phyloP scores from a whole-genome alignment of 306 rosid genomes.

The Cucumis melo region DNA sequence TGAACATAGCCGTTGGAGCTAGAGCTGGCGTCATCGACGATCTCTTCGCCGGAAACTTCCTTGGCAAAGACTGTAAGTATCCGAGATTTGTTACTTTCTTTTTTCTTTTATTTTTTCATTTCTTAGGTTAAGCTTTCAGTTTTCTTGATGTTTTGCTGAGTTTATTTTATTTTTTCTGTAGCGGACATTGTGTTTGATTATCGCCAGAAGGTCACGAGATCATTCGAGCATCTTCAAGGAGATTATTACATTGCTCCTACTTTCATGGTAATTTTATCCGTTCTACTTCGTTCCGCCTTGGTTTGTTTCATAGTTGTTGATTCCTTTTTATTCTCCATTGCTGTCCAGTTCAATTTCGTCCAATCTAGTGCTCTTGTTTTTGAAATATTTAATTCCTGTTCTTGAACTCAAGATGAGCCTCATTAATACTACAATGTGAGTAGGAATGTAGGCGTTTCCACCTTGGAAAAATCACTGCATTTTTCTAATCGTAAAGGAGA shows the following conservation, averaged over 20 bases:
- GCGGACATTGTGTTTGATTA: conserved; percentile 95
- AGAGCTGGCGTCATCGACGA: conserved; percentile 74
- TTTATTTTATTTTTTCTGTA: conserved; percentile 3
- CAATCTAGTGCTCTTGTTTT: not conserved
- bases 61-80: conserved; percentile 59
- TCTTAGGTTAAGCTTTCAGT: not conserved
- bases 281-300: not conserved
- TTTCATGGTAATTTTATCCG: conserved; percentile 51
- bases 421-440: not conserved
- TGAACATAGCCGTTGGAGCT: conserved; percentile 96
- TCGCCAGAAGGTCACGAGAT: conserved; percentile 81
- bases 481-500: not conserved
- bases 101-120: not conserved
- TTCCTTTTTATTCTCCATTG: not conserved
- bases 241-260: conserved; percentile 89
- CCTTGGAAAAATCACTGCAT: not conserved
- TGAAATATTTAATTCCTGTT: not conserved
- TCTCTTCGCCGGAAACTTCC: conserved; percentile 72
- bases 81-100: not conserved
- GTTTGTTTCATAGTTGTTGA: not conserved
- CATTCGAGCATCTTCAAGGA: conserved; percentile 73
- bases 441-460: not conserved
- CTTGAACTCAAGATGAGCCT: not conserved
- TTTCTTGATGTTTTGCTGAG: not conserved
- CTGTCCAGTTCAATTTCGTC: not conserved